phyloP scores from a whole-genome alignment of 1,284 basidiomycete species.

The Pseudozyma sp. region DNA sequence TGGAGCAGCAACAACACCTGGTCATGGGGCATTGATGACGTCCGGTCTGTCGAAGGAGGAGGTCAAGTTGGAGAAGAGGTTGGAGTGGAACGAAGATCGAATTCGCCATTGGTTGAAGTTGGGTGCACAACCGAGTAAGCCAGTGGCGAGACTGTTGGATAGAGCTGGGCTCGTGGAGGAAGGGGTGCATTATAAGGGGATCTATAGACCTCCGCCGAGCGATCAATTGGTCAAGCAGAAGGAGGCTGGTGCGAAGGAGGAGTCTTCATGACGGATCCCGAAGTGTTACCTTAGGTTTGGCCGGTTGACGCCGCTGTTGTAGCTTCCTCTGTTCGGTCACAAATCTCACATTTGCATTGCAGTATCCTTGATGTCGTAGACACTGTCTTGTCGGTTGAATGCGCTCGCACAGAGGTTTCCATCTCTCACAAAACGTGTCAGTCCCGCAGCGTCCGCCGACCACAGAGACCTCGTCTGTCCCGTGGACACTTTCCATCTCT shows the following conservation, averaged over 20 bases:
- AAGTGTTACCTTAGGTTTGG: too few species aligned
- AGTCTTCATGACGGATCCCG: not conserved
- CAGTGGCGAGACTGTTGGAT: constrained; percentile 82
- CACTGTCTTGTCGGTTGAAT: too few species aligned
- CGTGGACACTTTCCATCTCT: too few species aligned
- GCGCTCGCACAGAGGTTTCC: too few species aligned
- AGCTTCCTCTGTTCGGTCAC: too few species aligned
- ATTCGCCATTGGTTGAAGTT: constrained; percentile 89
- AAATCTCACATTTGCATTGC: too few species aligned
- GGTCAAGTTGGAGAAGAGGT: constrained; percentile 74
- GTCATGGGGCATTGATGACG: constrained; percentile 56
- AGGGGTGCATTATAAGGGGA: constrained; percentile 61
- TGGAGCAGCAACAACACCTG: constrained; percentile 1
- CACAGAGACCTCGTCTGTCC: too few species aligned
- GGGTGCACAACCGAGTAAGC: constrained; percentile 84
- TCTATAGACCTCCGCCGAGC: constrained; percentile 44
- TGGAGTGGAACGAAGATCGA: constrained; percentile 89
- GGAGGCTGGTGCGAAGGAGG: not conserved
- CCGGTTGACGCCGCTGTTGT: too few species aligned
- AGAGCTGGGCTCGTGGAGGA: constrained; percentile 69
- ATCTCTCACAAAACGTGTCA: too few species aligned
- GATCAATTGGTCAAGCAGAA: not conserved
- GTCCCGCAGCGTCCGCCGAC: too few species aligned
- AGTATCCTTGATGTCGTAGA: too few species aligned
- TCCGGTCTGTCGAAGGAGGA: constrained; percentile 38